These are phyloP conservation scores for Saccharomyces hybrid DNA, from an alignment of 1,139 yeast genomes.

Conservation along the genomic window DNA sequence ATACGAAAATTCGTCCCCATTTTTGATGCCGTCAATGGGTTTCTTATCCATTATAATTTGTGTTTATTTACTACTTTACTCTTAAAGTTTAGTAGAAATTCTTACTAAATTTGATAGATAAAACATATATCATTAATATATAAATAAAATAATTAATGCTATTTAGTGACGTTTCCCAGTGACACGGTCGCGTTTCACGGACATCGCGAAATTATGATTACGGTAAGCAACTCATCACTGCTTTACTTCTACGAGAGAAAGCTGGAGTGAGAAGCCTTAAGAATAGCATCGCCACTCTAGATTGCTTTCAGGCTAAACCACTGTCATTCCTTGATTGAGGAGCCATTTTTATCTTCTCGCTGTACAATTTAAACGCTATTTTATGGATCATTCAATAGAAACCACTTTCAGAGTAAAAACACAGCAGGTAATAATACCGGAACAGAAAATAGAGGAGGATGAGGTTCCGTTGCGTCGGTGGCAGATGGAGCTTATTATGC, in stretches of 20 bases:
- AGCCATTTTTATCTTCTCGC: neutral
- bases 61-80: neutral
- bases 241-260: neutral
- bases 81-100: neutral
- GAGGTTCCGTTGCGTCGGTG: conserved; percentile 91
- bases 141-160: neutral
- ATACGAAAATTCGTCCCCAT: neutral
- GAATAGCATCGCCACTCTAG: neutral
- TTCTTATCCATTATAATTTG: neutral
- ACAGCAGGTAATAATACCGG: conserved; percentile 69
- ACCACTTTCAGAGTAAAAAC: conserved; percentile 84
- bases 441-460: conserved; percentile 49
- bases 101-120: neutral
- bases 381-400: conserved; percentile 40
- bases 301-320: neutral
- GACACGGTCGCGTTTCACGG: neutral
- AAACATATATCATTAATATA: neutral
- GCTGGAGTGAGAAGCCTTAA: neutral
- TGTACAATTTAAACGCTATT: neutral
- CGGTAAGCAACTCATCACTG: neutral
- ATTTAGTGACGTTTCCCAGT: neutral
- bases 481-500: conserved; percentile 65
- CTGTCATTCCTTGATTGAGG: neutral
- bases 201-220: too few species aligned
- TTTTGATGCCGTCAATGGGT: neutral